A percentile compares a stretch with the other conserved stretches of the same genome.
Conservation (phyloP, 192 early-diverging fungal genomes). For the Radiomyces spectabilis region DNA sequence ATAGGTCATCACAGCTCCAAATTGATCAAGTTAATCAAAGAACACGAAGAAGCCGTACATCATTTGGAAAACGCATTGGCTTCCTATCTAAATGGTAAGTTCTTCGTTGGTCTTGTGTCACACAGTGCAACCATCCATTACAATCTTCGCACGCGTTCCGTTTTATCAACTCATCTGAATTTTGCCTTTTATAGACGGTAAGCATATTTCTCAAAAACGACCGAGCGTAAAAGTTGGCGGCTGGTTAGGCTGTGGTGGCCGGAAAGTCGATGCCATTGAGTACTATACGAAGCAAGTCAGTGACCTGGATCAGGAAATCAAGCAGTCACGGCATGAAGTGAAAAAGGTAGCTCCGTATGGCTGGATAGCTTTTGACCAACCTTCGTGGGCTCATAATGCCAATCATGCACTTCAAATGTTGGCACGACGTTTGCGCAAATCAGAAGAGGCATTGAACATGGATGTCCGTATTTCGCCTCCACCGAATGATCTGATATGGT, state of each 20-base stretch:
- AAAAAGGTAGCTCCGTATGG: constrained; percentile 54
- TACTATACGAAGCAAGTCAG: constrained; percentile 60
- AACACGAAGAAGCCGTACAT: constrained; percentile 55
- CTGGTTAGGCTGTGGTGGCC: constrained; percentile 28
- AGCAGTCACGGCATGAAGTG: constrained; percentile 31
- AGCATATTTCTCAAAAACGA: constrained; percentile 23
- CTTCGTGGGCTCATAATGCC: constrained; percentile 38
- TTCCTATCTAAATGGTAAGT: constrained; percentile 44
- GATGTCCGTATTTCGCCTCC: constrained; percentile 47
- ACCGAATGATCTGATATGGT: constrained; percentile 72
- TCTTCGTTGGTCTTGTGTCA: not conserved
- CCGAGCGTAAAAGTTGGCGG: constrained; percentile 31
- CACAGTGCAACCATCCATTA: not conserved
- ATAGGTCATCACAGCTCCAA: constrained; percentile 63
- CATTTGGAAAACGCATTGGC: constrained; percentile 58
- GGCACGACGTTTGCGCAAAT: not conserved
- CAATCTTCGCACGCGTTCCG: not conserved
- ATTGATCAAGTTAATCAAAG: constrained; percentile 54
- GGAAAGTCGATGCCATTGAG: constrained; percentile 66
- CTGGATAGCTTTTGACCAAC: constrained; percentile 59
- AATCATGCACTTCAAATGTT: constrained; percentile 27
- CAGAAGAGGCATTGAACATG: too few species aligned
- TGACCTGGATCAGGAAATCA: constrained; percentile 50
- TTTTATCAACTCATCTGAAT: not conserved
- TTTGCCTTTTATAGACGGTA: constrained; percentile 15